phyloP scores from a whole-genome alignment of 2,329 filamentous ascomycete species.

The Fulvia fulva region DNA sequence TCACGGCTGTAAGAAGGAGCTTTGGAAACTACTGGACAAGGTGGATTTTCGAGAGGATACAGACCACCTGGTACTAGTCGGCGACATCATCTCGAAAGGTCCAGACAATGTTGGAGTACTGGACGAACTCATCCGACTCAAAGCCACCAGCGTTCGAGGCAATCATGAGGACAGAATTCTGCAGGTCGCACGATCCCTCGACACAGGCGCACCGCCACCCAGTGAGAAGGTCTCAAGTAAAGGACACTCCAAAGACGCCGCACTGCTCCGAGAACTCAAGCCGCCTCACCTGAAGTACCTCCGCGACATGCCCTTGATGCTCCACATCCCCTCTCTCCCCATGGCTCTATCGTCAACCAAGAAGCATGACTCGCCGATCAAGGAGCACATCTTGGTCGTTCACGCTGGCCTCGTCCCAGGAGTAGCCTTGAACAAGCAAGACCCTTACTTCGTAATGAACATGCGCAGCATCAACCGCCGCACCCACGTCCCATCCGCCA shows the following conservation, averaged over 20 bases:
- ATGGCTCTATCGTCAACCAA: conserved; percentile 17
- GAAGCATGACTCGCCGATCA: conserved; percentile 57
- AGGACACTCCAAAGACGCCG: conserved; percentile 26
- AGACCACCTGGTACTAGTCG: conserved; percentile 73
- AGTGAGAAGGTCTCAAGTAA: conserved; percentile 18
- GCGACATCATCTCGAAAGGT: conserved; percentile 81
- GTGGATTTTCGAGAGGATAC: conserved; percentile 57
- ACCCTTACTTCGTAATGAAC: conserved; percentile 83
- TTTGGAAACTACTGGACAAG: conserved; percentile 61
- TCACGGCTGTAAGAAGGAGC: conserved; percentile 74
- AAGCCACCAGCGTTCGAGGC: conserved; percentile 78
- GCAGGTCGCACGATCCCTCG: conserved; percentile 36
- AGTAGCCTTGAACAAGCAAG: conserved; percentile 63
- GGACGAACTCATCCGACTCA: conserved; percentile 66
- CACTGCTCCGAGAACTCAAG: conserved; percentile 28
- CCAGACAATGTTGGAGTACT: conserved; percentile 78
- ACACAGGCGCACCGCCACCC: neutral
- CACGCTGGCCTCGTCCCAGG: conserved; percentile 83
- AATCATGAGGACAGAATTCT: conserved; percentile 90
- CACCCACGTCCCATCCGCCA: conserved; percentile 54
- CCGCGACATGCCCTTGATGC: conserved; percentile 34
- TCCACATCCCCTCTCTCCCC: conserved; percentile 32
- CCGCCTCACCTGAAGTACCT: conserved; percentile 32
- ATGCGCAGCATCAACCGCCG: conserved; percentile 74
- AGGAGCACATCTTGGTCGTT: conserved; percentile 60